Evolutionary conservation across 768 basidiomycete species (phyloP).

Genomic region (Agaricus sinodeliciosus): DNA sequence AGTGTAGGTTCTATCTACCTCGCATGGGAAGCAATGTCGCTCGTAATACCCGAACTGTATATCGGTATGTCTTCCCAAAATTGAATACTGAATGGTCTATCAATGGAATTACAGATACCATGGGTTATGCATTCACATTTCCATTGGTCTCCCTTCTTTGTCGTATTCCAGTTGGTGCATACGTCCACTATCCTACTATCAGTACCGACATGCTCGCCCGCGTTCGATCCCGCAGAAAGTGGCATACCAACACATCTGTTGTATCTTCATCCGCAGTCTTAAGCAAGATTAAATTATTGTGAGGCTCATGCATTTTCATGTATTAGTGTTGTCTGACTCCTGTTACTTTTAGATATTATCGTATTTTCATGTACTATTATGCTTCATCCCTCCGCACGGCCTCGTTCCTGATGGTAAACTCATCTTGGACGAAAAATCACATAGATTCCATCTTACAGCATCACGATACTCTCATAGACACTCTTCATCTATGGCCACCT

Average conservation of each 20-base stretch:
- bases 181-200: conserved; percentile 96
- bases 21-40: conserved; percentile 75
- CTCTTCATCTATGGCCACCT: conserved; percentile 39
- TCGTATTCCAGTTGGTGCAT: conserved; percentile 74
- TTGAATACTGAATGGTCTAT: neutral
- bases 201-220: conserved; percentile 90
- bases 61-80: conserved; percentile 51
- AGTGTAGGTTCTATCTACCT: conserved; percentile 83
- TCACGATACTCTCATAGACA: conserved; percentile 41
- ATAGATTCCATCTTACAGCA: conserved; percentile 65
- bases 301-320: conserved; percentile 14
- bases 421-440: conserved; percentile 89
- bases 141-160: conserved; percentile 63
- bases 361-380: conserved; percentile 81
- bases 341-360: conserved; percentile 65
- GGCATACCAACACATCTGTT: conserved; percentile 54
- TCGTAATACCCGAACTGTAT: conserved; percentile 82
- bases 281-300: conserved; percentile 62
- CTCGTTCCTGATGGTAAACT: conserved; percentile 87
- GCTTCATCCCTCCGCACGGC: conserved; percentile 65
- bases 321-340: neutral
- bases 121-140: conserved; percentile 97
- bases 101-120: conserved; percentile 59
- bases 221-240: conserved; percentile 49
- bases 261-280: conserved; percentile 52